Base-by-base conservation (phyloP, 2,329 filamentous ascomycete genomes). In the Tolypocladium sp. region DNA sequence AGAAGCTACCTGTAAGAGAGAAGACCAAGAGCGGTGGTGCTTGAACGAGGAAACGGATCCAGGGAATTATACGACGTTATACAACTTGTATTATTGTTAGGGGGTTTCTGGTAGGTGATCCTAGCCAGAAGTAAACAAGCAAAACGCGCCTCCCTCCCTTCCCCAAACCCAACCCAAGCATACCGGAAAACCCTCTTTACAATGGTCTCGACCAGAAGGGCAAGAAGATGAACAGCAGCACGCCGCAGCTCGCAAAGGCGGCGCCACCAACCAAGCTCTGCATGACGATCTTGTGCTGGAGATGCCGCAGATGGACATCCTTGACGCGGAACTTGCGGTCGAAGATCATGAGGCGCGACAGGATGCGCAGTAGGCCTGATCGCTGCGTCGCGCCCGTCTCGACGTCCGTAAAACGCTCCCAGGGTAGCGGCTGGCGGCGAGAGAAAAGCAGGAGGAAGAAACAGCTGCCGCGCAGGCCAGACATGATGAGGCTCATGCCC, bases 371-470 rank as follows among this genome's bases (percentile, higher is more conserved):
- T 4, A 76, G 15, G 3, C 66, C 62, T 3, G 65, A 64, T 12
- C 64, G 62, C 42, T 66, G 65, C 2, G 67, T 67, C 8, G 60
- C 51, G 6, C 66, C 57, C 1, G 65, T 65, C 13, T 64, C 62
- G 20, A 65, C 67, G 49, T 79, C 77, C 55, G 78, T 76, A 60
- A 78, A 76, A 20, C 76, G 68, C 65, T 80, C 77, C 77, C 77
- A 80, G 0, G 77, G 77, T 44, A 80, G 66, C 3, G 74, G 70
- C 65, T 79, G 77, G 41, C 78, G 70, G 41, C 76, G 70, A 10
- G 74, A 74, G 62, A 79, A 77, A 27, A 79, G 71, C 58, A 80
- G 64, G 52, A 79, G 65, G 60, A 80, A 79, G 67, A 79, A 79
- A 63, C 77, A 80, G 58, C 72, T 75, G 2, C 77, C 77, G 42